Base-by-base conservation (phyloP, 106 monocot genomes). In the Allium cepa region DNA sequence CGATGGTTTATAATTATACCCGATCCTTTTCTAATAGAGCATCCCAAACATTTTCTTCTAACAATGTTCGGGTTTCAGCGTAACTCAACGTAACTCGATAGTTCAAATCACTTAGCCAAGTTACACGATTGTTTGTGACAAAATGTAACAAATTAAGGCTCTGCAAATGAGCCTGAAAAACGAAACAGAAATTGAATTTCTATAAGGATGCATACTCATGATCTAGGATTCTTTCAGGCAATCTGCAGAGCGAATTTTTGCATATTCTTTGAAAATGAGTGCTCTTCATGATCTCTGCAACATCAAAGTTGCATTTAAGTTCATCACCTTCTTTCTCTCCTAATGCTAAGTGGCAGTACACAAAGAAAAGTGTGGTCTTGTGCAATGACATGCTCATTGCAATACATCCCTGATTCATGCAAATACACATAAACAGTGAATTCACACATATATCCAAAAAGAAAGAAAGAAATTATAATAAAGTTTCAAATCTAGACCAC, bases 251-350 rank as follows among this genome's bases (percentile, higher is more conserved):
- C 0, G 88, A 80, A 9, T 63, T 60, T 75, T 99, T 93, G 90
- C 92, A 99, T 53, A 87, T 79, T 50, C 64, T 87, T 0, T 80
- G 79, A 68, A 99, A 93, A 68, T 89, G 92, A 8, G 86, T 85
- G 87, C 53, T 84, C 75, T 87, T 90, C 28, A 99, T 78, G 53
- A 99, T 99, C 70, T 99, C 92, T 7, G 85, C 73, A 9, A 99
- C 97, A 47, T 99, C 92, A 2, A 84, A 84, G 71, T 99, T 99
- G 70, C 97, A 80, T 72, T 60, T 84, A 26, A 99, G 68, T 73
- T 92, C 97, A 66, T 99, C 92, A 10, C 97, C 92, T 55, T 92
- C 92, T 80, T 92, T 99, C 82, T 99, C 92, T 9, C 97, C 97
- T 2, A 92, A 92, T 26, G 97, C 88, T 63, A 99, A 73, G 73